A percentile compares a stretch with the other conserved stretches of the same genome.
These are phyloP conservation scores for Brassica nigra DNA, from an alignment of 345 rosid genomes.

Conservation along the genomic window DNA sequence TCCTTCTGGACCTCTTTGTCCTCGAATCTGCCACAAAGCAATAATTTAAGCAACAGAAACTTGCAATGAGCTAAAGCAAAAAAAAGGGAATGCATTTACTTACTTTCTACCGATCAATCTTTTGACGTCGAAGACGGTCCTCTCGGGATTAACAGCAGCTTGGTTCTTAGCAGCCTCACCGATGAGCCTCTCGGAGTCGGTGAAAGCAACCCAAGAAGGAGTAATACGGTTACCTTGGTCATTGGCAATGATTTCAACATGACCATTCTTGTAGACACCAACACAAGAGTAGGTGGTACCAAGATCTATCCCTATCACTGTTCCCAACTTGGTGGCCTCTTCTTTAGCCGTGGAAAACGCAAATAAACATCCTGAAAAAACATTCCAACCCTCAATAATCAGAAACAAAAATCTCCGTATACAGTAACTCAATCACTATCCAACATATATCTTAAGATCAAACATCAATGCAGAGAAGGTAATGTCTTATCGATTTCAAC, in stretches of 20 bases:
- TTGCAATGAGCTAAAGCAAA: not conserved
- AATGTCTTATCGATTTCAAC: not conserved
- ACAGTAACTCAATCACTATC: not conserved
- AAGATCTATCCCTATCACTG: constrained; percentile 93
- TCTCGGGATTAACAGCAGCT: constrained; percentile 85
- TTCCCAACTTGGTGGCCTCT: constrained; percentile 77
- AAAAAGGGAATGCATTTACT: not conserved
- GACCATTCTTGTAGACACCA: constrained; percentile 96
- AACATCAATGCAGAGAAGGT: constrained; percentile 13
- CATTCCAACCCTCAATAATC: constrained; percentile 38
- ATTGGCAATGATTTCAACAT: constrained; percentile 95
- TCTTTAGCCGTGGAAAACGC: constrained; percentile 56
- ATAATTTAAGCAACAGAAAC: not conserved
- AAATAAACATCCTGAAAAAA: constrained; percentile 47
- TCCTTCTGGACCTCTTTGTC: constrained; percentile 96
- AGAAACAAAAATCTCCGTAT: constrained; percentile 45
- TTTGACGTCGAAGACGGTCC: constrained; percentile 93
- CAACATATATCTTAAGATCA: not conserved
- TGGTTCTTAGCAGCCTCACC: constrained; percentile 99
- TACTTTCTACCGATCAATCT: constrained; percentile 96
- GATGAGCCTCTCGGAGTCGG: constrained; percentile 85
- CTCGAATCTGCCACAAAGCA: constrained; percentile 55
- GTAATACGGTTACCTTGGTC: constrained; percentile 99
- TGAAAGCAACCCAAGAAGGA: constrained; percentile 97
- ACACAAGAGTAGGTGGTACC: constrained; percentile 98